phyloP scores from a whole-genome alignment of 2,329 filamentous ascomycete species.

The Penicillium sp. region DNA sequence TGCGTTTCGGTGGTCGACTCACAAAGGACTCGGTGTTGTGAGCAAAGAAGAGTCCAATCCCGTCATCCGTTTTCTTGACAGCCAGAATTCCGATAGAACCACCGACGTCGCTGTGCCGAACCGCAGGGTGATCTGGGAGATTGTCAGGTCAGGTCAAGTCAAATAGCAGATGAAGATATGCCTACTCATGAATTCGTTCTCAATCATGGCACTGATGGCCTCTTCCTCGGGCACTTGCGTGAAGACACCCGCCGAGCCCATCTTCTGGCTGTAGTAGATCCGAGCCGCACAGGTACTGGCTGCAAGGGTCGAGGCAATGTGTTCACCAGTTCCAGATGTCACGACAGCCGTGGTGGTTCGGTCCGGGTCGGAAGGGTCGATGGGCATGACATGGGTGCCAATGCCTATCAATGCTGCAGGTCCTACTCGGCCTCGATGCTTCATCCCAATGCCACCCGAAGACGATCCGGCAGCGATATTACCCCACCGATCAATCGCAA shows the following conservation, averaged over 20 bases:
- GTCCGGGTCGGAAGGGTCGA: conserved; percentile 63
- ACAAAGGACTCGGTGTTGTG: conserved; percentile 88
- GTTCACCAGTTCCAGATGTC: conserved; percentile 91
- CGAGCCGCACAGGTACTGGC: conserved; percentile 81
- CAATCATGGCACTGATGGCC: conserved; percentile 69
- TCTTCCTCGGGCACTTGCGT: conserved; percentile 70
- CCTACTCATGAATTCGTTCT: conserved; percentile 80
- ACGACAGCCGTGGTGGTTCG: conserved; percentile 71
- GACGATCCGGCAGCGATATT: conserved; percentile 92
- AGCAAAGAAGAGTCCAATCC: conserved; percentile 82
- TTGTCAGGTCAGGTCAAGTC: background rate
- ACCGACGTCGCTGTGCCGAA: conserved; percentile 70
- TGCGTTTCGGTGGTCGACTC: conserved; percentile 17
- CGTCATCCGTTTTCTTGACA: conserved; percentile 74
- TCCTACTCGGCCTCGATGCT: conserved; percentile 83
- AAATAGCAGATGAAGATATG: background rate
- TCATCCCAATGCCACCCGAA: conserved; percentile 97
- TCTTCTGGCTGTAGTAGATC: conserved; percentile 64
- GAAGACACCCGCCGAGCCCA: conserved; percentile 57
- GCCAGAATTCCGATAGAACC: conserved; percentile 87
- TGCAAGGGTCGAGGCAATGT: conserved; percentile 94
- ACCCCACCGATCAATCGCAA: conserved; percentile 79
- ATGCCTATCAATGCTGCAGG: conserved; percentile 90
- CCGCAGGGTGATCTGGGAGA: conserved; percentile 64
- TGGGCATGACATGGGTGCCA: conserved; percentile 82